phyloP scores from a whole-genome alignment of 1,139 yeast species.

The Candida sanyaensis region DNA sequence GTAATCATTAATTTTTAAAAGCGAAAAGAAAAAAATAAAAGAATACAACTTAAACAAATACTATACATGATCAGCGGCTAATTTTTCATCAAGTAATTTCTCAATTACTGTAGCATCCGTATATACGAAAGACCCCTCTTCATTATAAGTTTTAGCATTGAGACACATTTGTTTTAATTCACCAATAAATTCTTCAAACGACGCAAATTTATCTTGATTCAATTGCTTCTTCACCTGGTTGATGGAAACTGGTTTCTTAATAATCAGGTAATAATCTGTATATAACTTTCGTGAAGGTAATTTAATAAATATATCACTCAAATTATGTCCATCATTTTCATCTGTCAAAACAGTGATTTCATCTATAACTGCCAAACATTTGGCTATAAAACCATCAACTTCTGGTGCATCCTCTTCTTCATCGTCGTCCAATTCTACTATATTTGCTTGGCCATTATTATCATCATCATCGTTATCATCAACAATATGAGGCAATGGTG shows the following conservation, averaged over 20 bases:
- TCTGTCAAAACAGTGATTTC: slow-evolving; percentile 44
- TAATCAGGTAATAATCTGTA: slow-evolving; percentile 71
- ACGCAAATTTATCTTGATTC: slow-evolving; percentile 50
- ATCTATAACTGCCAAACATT: slow-evolving; percentile 29
- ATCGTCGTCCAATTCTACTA: slow-evolving; percentile 20
- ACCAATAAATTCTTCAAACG: slow-evolving; percentile 55
- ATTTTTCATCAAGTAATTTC: slow-evolving; percentile 19
- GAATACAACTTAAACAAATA: no score
- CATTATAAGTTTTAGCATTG: slow-evolving; percentile 82
- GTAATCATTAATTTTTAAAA: no score
- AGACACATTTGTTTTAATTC: slow-evolving; percentile 67
- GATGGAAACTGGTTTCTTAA: slow-evolving; percentile 62
- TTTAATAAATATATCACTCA: slow-evolving; percentile 64
- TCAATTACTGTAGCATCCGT: slow-evolving; percentile 69
- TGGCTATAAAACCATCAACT: slow-evolving; percentile 20
- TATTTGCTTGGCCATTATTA: slow-evolving; percentile 23
- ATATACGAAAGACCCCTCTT: slow-evolving; percentile 80
- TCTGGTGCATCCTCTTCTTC: slow-evolving; percentile 17
- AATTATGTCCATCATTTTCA: slow-evolving; percentile 38
- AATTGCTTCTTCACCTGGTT: slow-evolving; percentile 57
- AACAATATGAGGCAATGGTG: slow-evolving; percentile 22
- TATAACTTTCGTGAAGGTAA: slow-evolving; percentile 67
- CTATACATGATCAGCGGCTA: not conserved
- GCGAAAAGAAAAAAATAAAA: no score
- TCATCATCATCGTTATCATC: slow-evolving; percentile 22